These are phyloP conservation scores for Phoma sp. DNA, from an alignment of 2,329 filamentous ascomycete genomes.

Conservation along the genomic window DNA sequence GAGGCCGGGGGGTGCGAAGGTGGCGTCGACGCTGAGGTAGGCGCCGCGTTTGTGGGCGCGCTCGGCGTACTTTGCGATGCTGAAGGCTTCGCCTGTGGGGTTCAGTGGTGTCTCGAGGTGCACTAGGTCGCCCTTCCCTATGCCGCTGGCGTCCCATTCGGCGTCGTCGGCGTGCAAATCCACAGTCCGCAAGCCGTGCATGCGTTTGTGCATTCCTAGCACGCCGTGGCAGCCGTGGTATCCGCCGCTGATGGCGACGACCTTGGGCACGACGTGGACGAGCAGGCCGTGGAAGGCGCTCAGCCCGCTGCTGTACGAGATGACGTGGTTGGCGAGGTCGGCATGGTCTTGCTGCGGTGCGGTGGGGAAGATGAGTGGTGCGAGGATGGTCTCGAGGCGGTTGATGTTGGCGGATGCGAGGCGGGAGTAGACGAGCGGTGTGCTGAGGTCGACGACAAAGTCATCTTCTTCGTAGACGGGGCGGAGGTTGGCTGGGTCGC, in stretches of 20 bases:
- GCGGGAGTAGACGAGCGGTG: constrained; percentile 76
- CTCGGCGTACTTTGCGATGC: constrained; percentile 74
- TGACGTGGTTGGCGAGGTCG: constrained; percentile 55
- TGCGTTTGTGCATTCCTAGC: constrained; percentile 73
- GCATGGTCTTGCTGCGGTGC: constrained; percentile 25
- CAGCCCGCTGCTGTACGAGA: constrained; percentile 86
- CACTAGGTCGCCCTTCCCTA: constrained; percentile 81
- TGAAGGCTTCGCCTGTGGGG: constrained; percentile 81
- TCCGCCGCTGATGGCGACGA: constrained; percentile 81
- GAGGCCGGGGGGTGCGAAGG: constrained; percentile 89
- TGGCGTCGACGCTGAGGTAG: constrained; percentile 83
- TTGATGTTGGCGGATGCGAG: constrained; percentile 78
- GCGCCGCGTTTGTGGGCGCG: constrained; percentile 77
- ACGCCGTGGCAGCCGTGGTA: constrained; percentile 97
- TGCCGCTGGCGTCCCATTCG: constrained; percentile 66
- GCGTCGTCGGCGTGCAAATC: constrained; percentile 64
- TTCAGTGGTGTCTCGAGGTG: constrained; percentile 95
- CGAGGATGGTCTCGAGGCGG: constrained; percentile 84
- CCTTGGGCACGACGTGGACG: constrained; percentile 81
- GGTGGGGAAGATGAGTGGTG: constrained; percentile 70
- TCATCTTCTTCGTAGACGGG: constrained; percentile 59
- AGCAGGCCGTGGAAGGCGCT: constrained; percentile 88
- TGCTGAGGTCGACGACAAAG: constrained; percentile 35
- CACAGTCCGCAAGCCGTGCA: constrained; percentile 77
- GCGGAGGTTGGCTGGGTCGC: constrained; percentile 71